Percentiles rank a stretch among this genome's conserved stretches.
phyloP scores from a whole-genome alignment of 495 filamentous ascomycete species.

The Tetracladium marchalianum region DNA sequence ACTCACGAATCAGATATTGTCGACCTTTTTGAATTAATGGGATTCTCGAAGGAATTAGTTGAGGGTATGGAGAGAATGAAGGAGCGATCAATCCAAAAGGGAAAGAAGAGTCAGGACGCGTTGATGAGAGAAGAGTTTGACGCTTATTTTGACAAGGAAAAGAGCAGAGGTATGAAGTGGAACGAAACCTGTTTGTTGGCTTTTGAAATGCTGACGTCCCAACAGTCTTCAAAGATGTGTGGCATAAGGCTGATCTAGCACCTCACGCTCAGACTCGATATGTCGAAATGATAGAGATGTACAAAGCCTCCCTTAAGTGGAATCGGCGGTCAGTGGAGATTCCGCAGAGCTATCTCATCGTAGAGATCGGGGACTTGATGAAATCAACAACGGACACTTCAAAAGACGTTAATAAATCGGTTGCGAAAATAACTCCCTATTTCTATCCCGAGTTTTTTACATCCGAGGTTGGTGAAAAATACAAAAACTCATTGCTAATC shows the following conservation, averaged over 20 bases:
- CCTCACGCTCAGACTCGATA: slow-evolving; percentile 27
- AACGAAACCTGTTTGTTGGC: slow-evolving; percentile 7
- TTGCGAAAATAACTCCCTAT: slow-evolving; percentile 3
- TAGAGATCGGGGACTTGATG: background rate
- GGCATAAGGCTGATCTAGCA: slow-evolving; percentile 33
- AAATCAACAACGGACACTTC: slow-evolving; percentile 11
- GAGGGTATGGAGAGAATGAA: no score
- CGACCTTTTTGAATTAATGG: no score
- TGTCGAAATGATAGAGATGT: slow-evolving; percentile 23
- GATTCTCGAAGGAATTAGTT: no score
- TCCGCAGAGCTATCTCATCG: background rate
- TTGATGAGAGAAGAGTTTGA: slow-evolving; percentile 13
- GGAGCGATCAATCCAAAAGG: background rate
- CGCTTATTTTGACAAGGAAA: slow-evolving; percentile 11
- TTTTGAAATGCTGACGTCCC: slow-evolving; percentile 7
- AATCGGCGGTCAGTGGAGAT: background rate
- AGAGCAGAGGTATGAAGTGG: slow-evolving; percentile 8
- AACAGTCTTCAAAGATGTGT: slow-evolving; percentile 32
- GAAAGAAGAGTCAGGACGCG: slow-evolving; percentile 5
- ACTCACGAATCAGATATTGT: no score
- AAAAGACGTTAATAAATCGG: slow-evolving; percentile 1
- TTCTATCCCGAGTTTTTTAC: slow-evolving; percentile 20
- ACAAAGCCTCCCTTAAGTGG: slow-evolving; percentile 15
- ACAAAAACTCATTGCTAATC: slow-evolving; percentile 27
- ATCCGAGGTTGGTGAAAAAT: slow-evolving; percentile 20